Evolutionary conservation across 129 eudicot genomes (phyloP).

Genomic region (Arctium minus): DNA sequence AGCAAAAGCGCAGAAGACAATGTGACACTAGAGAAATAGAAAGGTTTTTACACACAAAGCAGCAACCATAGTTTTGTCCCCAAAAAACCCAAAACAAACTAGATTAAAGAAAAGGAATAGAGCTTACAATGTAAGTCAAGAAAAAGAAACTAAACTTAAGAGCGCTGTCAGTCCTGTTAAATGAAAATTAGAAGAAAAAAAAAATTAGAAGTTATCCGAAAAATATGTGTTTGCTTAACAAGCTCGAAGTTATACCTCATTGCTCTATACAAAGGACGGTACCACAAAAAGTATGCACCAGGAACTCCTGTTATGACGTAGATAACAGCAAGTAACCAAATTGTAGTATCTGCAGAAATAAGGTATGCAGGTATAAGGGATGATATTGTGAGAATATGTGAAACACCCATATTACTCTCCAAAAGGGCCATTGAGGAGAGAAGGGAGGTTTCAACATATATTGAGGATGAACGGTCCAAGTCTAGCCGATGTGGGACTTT

Average conservation of each 20-base stretch:
- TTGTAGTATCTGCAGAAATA: constrained; percentile 46
- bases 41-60: constrained; percentile 1
- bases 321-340: constrained; percentile 85
- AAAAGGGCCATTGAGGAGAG: background rate
- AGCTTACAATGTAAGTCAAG: constrained; percentile 53
- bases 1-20: constrained; percentile 64
- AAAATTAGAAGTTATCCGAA: background rate
- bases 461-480: background rate
- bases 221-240: background rate
- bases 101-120: background rate
- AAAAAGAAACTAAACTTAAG: constrained; percentile 74
- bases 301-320: constrained; percentile 84
- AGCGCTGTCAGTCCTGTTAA: constrained; percentile 76
- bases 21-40: constrained; percentile 54
- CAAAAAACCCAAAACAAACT: background rate
- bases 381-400: background rate
- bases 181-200: background rate
- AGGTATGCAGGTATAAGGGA: background rate
- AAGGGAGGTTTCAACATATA: background rate
- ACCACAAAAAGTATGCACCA: constrained; percentile 87
- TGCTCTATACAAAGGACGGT: constrained; percentile 92
- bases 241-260: constrained; percentile 58
- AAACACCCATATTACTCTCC: background rate
- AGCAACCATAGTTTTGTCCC: background rate
- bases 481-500: background rate